phyloP scores from a whole-genome alignment of 257 asterid species.

The Thymus mandschuricus region DNA sequence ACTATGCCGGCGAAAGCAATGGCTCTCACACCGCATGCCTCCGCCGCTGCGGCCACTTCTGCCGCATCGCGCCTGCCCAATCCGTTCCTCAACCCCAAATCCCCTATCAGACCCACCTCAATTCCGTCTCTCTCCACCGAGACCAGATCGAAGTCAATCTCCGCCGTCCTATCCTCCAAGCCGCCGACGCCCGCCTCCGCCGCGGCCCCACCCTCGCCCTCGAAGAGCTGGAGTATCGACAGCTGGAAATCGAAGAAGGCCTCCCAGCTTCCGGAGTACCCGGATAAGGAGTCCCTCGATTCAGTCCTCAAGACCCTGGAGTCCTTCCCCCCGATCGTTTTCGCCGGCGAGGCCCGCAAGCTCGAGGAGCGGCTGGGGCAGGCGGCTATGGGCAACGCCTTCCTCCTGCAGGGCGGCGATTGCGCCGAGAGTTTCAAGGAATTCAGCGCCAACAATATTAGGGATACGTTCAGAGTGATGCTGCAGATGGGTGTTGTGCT shows the following conservation, averaged over 20 bases:
- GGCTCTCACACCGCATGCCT: constrained; percentile 40
- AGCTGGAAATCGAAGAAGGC: constrained; percentile 80
- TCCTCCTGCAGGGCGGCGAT: constrained; percentile 80
- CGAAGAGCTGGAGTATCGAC: constrained; percentile 56
- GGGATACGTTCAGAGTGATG: constrained; percentile 80
- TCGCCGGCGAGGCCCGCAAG: constrained; percentile 81
- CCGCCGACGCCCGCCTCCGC: constrained; percentile 33
- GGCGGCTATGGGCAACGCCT: constrained; percentile 79
- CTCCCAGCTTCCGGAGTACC: constrained; percentile 68
- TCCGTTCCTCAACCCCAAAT: constrained; percentile 39
- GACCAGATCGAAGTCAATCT: constrained; percentile 45
- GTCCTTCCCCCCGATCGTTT: constrained; percentile 76
- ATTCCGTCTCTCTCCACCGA: constrained; percentile 36
- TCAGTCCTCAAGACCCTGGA: constrained; percentile 65
- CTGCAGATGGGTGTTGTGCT: constrained; percentile 90
- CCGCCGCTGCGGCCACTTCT: constrained; percentile 27
- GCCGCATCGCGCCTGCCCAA: constrained; percentile 30
- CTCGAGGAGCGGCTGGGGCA: constrained; percentile 73
- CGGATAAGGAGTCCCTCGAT: constrained; percentile 48
- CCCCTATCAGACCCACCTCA: constrained; percentile 34
- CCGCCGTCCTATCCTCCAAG: constrained; percentile 55
- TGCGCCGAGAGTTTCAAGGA: constrained; percentile 92
- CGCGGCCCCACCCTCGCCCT: constrained; percentile 10
- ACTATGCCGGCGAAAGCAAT: constrained; percentile 41
- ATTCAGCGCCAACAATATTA: constrained; percentile 73